Conservation (phyloP, 225 moss, liverwort and hornwort species). For the Polytrichum commune region DNA sequence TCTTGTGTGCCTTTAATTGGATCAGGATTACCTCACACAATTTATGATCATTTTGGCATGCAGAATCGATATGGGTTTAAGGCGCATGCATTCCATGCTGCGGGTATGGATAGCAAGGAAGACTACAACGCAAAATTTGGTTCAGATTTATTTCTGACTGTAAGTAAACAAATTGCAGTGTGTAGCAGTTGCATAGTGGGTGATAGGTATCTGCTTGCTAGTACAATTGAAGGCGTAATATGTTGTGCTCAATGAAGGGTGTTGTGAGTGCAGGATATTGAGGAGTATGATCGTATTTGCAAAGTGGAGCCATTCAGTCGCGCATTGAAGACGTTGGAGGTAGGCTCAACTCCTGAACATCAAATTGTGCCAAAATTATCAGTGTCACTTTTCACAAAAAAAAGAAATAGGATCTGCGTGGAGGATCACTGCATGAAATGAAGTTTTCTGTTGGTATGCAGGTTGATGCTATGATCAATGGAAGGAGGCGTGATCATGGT, state of each 20-base stretch:
- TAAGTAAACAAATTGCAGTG: constrained; percentile 26
- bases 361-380: no score
- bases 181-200: neutral
- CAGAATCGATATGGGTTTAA: constrained; percentile 86
- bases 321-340: constrained; percentile 64
- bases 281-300: constrained; percentile 89
- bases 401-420: neutral
- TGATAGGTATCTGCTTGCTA: neutral
- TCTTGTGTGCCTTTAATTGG: no score
- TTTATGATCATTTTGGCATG: constrained; percentile 6
- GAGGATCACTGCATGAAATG: neutral
- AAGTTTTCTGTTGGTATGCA: constrained; percentile 11
- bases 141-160: constrained; percentile 78
- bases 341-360: constrained; percentile 19
- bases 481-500: constrained; percentile 95
- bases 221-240: no score
- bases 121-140: constrained; percentile 81
- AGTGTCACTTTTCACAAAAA: neutral
- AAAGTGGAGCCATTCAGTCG: constrained; percentile 93
- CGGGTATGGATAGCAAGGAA: constrained; percentile 59
- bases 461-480: constrained; percentile 96
- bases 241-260: no score
- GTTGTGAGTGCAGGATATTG: constrained; percentile 58
- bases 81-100: constrained; percentile 69
- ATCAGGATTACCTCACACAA: no score